Evolutionary conservation across 2,329 filamentous ascomycete species (phyloP).

Genomic region (Fusarium brevicatenulatum): DNA sequence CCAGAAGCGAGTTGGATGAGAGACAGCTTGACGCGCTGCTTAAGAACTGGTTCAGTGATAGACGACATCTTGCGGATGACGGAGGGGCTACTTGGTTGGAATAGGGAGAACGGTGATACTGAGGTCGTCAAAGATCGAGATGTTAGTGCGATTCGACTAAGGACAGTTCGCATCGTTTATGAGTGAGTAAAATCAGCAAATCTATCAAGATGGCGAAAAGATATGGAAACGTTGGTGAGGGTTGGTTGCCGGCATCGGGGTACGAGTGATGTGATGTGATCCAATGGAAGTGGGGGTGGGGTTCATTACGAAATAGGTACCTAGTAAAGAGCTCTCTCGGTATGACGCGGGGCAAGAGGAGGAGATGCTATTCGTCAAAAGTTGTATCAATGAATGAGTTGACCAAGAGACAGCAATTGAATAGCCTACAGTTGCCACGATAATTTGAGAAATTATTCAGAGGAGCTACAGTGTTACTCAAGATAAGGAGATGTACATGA

Average conservation of each 20-base stretch:
- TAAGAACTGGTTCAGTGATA: conserved; percentile 63
- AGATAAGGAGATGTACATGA: neutral
- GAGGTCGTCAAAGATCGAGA: conserved; percentile 27
- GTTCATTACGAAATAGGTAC: conserved; percentile 21
- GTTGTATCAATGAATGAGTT: neutral
- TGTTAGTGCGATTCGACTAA: conserved; percentile 18
- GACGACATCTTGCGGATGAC: conserved; percentile 51
- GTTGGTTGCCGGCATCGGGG: conserved; percentile 15
- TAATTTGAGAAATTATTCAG: neutral
- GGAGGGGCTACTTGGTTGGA: conserved; percentile 19
- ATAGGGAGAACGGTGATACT: conserved; percentile 24
- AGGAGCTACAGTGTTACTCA: neutral
- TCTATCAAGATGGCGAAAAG: neutral
- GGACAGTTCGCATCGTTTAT: conserved; percentile 33
- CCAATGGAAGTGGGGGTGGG: conserved; percentile 31
- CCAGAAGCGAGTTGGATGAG: conserved; percentile 84
- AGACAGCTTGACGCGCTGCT: conserved; percentile 81
- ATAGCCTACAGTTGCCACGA: neutral
- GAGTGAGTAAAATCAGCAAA: neutral
- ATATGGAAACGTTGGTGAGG: conserved; percentile 4
- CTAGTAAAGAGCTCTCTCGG: neutral
- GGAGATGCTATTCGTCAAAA: conserved; percentile 13
- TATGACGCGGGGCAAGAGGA: conserved; percentile 26
- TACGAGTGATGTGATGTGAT: conserved; percentile 16
- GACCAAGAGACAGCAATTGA: neutral